Conservation (phyloP, 139 green algal genomes). For the Ettlia oleoabundans region DNA sequence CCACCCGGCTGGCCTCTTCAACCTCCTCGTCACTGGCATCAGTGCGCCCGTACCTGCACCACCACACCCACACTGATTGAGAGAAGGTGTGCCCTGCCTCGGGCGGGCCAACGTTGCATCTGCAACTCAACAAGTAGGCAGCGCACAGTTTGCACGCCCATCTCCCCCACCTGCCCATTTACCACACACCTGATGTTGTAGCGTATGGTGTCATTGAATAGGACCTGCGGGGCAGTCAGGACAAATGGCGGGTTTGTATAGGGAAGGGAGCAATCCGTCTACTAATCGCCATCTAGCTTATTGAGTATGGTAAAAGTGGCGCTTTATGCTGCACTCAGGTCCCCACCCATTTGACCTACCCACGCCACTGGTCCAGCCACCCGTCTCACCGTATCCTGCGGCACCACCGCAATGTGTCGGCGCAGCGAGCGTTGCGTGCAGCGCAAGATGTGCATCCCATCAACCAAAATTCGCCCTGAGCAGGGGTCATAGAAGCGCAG, state of each 20-base stretch:
- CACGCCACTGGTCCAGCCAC: not conserved
- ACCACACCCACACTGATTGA: too few relatives aligned
- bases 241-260: not conserved
- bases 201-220: slow-evolving; percentile 91
- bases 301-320: not conserved
- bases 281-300: too few relatives aligned
- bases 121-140: too few relatives aligned
- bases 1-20: slow-evolving; percentile 58
- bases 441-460: slow-evolving; percentile 74
- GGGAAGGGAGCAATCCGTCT: not conserved
- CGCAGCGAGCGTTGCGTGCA: slow-evolving; percentile 78
- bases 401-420: slow-evolving; percentile 53
- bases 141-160: not conserved
- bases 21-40: slow-evolving; percentile 55
- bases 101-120: too few relatives aligned
- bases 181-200: slow-evolving; percentile 89
- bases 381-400: slow-evolving; percentile 81
- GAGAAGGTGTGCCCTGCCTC: too few relatives aligned
- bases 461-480: slow-evolving; percentile 71
- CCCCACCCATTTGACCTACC: not conserved
- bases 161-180: slow-evolving; percentile 37
- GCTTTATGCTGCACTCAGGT: too few relatives aligned
- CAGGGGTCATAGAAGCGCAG: slow-evolving; percentile 83
- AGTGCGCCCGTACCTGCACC: slow-evolving; percentile 69
- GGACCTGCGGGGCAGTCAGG: not conserved